Percentiles rank a stretch among this genome's conserved stretches.
Evolutionary conservation across 177 flowering plant genomes (phyloP).

Genomic region (Vitis hybrid): DNA sequence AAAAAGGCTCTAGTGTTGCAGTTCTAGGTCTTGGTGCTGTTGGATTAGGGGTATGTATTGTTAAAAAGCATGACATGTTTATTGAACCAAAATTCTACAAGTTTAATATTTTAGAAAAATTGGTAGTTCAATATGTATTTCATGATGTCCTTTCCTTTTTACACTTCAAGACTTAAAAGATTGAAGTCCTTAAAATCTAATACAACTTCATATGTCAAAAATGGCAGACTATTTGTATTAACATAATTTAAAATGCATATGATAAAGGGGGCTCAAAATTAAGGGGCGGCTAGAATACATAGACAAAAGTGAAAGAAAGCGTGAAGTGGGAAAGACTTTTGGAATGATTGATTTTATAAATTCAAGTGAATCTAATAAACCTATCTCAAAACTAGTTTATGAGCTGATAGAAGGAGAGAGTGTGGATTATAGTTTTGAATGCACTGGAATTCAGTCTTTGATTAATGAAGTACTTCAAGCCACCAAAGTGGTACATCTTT

Average conservation of each 20-base stretch:
- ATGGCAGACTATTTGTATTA: too few relatives aligned
- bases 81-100: too few relatives aligned
- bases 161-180: too few relatives aligned
- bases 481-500: constrained; percentile 30
- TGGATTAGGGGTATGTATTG: constrained; percentile 39
- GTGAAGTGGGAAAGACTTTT: constrained; percentile 32
- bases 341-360: constrained; percentile 58
- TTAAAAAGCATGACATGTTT: too few relatives aligned
- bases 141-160: too few relatives aligned
- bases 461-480: constrained; percentile 32
- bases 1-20: constrained; percentile 38
- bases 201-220: too few relatives aligned
- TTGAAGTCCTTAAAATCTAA: too few relatives aligned
- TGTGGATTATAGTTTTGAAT: constrained; percentile 50
- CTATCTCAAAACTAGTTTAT: constrained; percentile 29
- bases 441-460: constrained; percentile 33
- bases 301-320: constrained; percentile 35
- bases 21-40: constrained; percentile 49
- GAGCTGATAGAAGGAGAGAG: constrained; percentile 48
- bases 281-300: constrained; percentile 45
- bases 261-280: constrained; percentile 38
- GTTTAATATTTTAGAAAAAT: too few relatives aligned
- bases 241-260: constrained; percentile 23
- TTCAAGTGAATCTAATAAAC: constrained; percentile 21
- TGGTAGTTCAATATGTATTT: too few relatives aligned